Base-by-base conservation (phyloP, 768 basidiomycete genomes). In the Boletus tomentosulus region DNA sequence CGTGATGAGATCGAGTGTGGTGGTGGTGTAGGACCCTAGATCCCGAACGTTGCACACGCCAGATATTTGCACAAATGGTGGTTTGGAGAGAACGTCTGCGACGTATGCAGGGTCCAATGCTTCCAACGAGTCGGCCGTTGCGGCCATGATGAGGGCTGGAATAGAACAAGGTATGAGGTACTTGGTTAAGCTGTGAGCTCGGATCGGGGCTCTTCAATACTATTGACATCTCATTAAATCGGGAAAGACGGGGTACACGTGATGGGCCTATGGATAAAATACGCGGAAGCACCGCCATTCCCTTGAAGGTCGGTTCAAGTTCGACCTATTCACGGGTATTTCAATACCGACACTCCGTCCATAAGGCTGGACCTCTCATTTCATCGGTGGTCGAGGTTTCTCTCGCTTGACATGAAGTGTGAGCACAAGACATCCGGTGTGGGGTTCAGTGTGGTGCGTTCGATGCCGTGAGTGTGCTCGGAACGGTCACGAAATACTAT, bases 21-120 rank as follows among this genome's bases (percentile, higher is more conserved):
- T 64, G 8, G 82, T 80, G 48, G 80, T 71, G 63, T 86, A 83
- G 44, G 73, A 74, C 33, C 88, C 89, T 10, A 92, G 75, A 70
- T 89, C 86, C 51, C 89, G 78, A 48, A 86, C 76, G 66, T 92
- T 92, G 59, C 80, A 81, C 9, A 91, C 87, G 30, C 89, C 89
- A n/a, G 80, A 67, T 59, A 91, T 76, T 16, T 74, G 64, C 9
- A 89, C 78, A 60, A 92, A 92, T 0, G 89, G 89, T 8, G 81
- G 83, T 25, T 74, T 76, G 1, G 86, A 87, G 37, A 91, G 79
- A 10, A 81, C 70, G 24, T 84, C 76, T 7, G 77, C 71, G 19
- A 91, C 86, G 69, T 83, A 82, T 16, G 66, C 68, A 2, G 86
- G 81, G 62, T 90, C 87, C 44, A 91, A 71, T 41, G 85, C 81